Conservation (phyloP, 2,329 filamentous ascomycete genomes). For the Colletotrichum salicis region DNA sequence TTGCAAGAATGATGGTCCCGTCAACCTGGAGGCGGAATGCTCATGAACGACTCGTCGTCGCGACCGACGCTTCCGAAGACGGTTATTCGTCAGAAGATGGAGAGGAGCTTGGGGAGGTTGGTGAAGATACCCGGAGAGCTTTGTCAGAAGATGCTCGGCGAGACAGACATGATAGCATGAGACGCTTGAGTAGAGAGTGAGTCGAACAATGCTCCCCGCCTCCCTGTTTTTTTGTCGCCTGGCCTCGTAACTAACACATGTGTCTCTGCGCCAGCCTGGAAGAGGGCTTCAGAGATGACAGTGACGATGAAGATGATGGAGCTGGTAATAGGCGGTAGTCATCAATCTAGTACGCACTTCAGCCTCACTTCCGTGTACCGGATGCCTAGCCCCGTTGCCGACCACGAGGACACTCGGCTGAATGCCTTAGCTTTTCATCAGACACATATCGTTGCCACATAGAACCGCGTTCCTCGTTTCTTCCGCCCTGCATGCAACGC, state of each 20-base stretch:
- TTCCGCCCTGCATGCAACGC: constrained; percentile 9
- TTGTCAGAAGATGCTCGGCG: constrained; percentile 49
- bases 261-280: constrained; percentile 62
- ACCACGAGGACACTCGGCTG: constrained; percentile 17
- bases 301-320: constrained; percentile 52
- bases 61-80: constrained; percentile 55
- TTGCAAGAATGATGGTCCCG: constrained; percentile 54
- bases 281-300: constrained; percentile 59
- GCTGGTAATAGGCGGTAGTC: constrained; percentile 32
- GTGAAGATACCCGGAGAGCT: constrained; percentile 57
- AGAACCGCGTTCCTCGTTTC: neutral
- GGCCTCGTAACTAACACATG: constrained; percentile 22
- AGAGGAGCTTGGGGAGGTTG: constrained; percentile 73
- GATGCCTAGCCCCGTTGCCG: neutral
- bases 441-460: constrained; percentile 5
- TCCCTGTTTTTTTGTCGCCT: neutral
- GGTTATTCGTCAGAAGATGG: constrained; percentile 74
- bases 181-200: constrained; percentile 79
- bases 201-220: constrained; percentile 39
- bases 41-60: constrained; percentile 52
- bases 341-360: constrained; percentile 22
- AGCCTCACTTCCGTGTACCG: constrained; percentile 9
- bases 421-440: constrained; percentile 1
- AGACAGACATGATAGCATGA: constrained; percentile 58
- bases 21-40: constrained; percentile 60